Base-by-base conservation (phyloP, 208 protist genomes). In the Leishmania aethiopica region DNA sequence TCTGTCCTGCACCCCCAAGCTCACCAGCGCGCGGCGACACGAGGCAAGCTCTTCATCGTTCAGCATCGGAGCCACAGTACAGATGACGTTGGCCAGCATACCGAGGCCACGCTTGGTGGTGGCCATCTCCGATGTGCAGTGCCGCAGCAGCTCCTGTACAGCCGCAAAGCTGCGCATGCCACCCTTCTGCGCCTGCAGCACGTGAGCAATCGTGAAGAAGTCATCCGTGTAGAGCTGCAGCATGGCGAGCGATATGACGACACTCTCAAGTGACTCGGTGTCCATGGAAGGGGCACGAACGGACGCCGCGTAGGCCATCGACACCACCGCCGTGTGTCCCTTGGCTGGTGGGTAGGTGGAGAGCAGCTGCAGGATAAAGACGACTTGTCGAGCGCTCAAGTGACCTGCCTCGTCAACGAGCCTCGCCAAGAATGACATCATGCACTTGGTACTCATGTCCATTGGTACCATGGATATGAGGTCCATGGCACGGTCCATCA, bases 191-290 rank as follows among this genome's bases (percentile, higher is more conserved):
- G 70, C 75, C 55, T 91, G 84, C 35, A 96, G 70, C 59, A 92
- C 79, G 8, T 84, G 37, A 11, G 89, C 77, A 55, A 98, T 70
- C 0, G 69, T 42, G 79, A 92, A 96, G 77, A 97, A 96, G 69
- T 98, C 95, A 51, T 98, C 95, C 13, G 91, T 93, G 83, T 95
- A 96, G 35, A 91, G 91, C 55, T 90, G 57, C 81, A 96, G 53
- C 79, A 88, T 69, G 0, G 89, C 84, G 6, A 98, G 85, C 45
- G 89, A 91, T 62, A 94, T n/a, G 40, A 96, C 37, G 1, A 95
- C 76, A 45, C 83, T 86, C 78, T 95, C 89, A 53, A 98, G 78
- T 28, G 85, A 77, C 37, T 84, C 86, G 5, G 69, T 74, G 64
- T 98, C 93, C 73, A 95, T 91, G 45, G 82, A 85, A 4, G 88